Conservation (phyloP, 2,329 filamentous ascomycete genomes). For the Hymenoscyphus fraxineus region DNA sequence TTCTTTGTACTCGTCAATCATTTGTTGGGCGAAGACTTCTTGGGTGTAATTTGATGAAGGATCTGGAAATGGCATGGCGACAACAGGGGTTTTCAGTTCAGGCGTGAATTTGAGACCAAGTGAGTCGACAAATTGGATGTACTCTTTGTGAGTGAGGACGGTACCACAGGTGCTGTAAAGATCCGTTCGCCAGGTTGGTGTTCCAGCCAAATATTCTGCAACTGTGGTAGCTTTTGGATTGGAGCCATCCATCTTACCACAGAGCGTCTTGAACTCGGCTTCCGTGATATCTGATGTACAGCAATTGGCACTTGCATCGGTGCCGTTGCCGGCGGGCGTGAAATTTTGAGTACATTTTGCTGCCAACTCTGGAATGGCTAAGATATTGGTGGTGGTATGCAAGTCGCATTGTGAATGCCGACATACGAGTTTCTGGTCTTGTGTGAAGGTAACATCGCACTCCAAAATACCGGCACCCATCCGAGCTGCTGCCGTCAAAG, state of each 20-base stretch:
- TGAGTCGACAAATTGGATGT: constrained; percentile 24
- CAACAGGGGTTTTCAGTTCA: constrained; percentile 21
- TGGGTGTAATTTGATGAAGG: constrained; percentile 23
- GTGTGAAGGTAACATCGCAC: constrained; percentile 25
- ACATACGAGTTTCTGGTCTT: constrained; percentile 24
- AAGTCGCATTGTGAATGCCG: constrained; percentile 25
- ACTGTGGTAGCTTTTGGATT: constrained; percentile 22
- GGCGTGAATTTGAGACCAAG: constrained; percentile 23
- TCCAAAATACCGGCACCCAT: constrained; percentile 25
- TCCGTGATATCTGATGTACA: constrained; percentile 25
- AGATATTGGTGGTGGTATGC: constrained; percentile 25
- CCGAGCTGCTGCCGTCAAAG: constrained; percentile 19
- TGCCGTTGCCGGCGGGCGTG: constrained; percentile 16
- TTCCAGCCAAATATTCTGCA: constrained; percentile 20
- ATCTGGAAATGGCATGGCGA: constrained; percentile 22
- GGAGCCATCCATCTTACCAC: constrained; percentile 24
- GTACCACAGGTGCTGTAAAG: constrained; percentile 24
- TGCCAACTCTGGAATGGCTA: constrained; percentile 16
- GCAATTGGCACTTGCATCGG: constrained; percentile 20
- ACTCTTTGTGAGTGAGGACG: constrained; percentile 19
- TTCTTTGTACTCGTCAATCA: constrained; percentile 21
- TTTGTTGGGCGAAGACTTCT: constrained; percentile 22
- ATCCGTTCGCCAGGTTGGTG: constrained; percentile 22
- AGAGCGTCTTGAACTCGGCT: constrained; percentile 20
- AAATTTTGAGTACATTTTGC: constrained; percentile 22